Conservation (phyloP, 2,329 filamentous ascomycete species). For the Neopestalotiopsis clavispora region DNA sequence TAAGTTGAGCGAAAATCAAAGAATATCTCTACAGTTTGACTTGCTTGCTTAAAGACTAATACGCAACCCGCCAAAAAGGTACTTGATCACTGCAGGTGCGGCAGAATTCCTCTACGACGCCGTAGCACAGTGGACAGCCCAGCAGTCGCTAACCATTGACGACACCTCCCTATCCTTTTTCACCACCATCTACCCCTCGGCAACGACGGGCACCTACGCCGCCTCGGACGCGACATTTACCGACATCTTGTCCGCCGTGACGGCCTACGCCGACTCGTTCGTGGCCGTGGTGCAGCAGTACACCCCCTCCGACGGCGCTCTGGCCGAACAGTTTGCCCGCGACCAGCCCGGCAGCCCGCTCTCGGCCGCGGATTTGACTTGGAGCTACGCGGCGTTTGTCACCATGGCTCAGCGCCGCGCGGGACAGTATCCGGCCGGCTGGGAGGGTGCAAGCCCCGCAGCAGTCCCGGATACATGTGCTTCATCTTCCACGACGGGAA, state of each 20-base stretch:
- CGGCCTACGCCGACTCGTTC: slow-evolving; percentile 60
- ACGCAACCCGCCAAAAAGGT: slow-evolving; percentile 27
- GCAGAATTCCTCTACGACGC: slow-evolving; percentile 65
- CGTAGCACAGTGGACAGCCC: slow-evolving; percentile 55
- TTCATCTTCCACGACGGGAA: slow-evolving; percentile 27
- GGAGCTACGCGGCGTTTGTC: slow-evolving; percentile 71
- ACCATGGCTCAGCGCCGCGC: slow-evolving; percentile 47
- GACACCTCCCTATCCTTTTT: slow-evolving; percentile 60
- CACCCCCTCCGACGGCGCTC: slow-evolving; percentile 50
- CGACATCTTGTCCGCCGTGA: slow-evolving; percentile 50
- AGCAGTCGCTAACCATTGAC: slow-evolving; percentile 53
- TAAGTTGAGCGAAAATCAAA: slow-evolving; percentile 6
- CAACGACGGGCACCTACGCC: slow-evolving; percentile 51
- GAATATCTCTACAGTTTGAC: background rate
- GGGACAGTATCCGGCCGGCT: slow-evolving; percentile 36
- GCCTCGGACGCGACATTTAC: slow-evolving; percentile 43
- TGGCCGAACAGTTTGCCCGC: slow-evolving; percentile 55
- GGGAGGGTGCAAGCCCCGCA: slow-evolving; percentile 27
- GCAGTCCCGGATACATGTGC: slow-evolving; percentile 34
- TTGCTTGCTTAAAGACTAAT: background rate
- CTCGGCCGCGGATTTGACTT: slow-evolving; percentile 63
- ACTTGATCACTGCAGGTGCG: slow-evolving; percentile 59
- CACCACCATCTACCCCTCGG: slow-evolving; percentile 53
- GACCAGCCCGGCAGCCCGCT: slow-evolving; percentile 39
- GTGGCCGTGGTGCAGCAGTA: slow-evolving; percentile 51